phyloP scores from a whole-genome alignment of 164 flowering plant genomes.

The Vitis rotundifolia region DNA sequence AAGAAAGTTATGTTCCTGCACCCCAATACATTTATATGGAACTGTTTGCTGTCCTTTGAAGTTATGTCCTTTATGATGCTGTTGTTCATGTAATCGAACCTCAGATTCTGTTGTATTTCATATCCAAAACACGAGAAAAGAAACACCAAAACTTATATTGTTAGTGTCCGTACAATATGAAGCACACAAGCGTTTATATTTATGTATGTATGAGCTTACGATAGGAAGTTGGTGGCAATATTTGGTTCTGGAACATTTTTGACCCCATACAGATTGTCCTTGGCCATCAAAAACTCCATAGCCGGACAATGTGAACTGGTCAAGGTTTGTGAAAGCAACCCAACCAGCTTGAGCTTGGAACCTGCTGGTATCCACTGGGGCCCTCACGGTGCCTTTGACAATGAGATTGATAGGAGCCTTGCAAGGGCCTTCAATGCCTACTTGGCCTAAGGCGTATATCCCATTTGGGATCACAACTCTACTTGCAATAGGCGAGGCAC shows the following conservation, averaged over 20 bases:
- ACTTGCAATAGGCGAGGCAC: background rate
- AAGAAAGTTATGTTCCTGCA: constrained; percentile 32
- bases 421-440: background rate
- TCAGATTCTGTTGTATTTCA: constrained; percentile 29
- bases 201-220: constrained; percentile 12
- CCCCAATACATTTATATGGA: constrained; percentile 36
- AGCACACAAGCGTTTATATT: too few species aligned
- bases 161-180: background rate
- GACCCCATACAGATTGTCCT: constrained; percentile 25
- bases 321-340: constrained; percentile 12
- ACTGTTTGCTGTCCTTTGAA: constrained; percentile 43
- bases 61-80: constrained; percentile 24
- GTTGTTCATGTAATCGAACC: constrained; percentile 38
- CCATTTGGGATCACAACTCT: background rate
- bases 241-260: constrained; percentile 13
- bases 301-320: constrained; percentile 26
- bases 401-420: too few species aligned
- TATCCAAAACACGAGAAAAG: background rate
- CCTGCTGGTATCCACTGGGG: too few species aligned
- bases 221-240: constrained; percentile 20
- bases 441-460: background rate
- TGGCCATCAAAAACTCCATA: constrained; percentile 42
- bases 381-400: too few species aligned
- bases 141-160: background rate
- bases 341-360: background rate